These are phyloP conservation scores for Ganoderma boninense DNA, from an alignment of 1,284 basidiomycete genomes.

Conservation along the genomic window DNA sequence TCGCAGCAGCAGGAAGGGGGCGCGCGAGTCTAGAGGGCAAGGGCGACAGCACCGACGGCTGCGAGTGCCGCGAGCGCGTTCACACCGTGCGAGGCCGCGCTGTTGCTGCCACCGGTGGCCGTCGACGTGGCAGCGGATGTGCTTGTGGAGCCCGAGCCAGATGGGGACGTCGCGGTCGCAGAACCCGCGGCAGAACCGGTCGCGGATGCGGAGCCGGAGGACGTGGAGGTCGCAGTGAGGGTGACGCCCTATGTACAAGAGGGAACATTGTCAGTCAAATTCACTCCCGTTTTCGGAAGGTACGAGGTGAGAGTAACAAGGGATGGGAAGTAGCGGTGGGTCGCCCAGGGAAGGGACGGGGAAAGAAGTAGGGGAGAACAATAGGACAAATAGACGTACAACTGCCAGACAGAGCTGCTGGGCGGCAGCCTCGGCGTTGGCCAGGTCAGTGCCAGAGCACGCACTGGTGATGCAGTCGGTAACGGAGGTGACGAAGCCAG, in stretches of 20 bases:
- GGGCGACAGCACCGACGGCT: conserved; percentile 50
- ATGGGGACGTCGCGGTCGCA: conserved; percentile 13
- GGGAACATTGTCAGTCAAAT: neutral
- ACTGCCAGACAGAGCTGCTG: conserved; percentile 56
- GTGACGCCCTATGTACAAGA: conserved; percentile 54
- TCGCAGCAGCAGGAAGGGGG: neutral
- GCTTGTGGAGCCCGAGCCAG: conserved; percentile 1
- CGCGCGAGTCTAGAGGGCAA: conserved; percentile 44
- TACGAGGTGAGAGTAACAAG: neutral
- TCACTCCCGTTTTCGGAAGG: neutral
- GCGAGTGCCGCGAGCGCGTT: conserved; percentile 50
- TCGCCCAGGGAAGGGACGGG: no score
- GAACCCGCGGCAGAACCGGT: conserved; percentile 14
- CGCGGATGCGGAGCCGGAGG: conserved; percentile 5
- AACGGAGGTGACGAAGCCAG: conserved; percentile 53
- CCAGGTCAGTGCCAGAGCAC: conserved; percentile 58
- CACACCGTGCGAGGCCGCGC: conserved; percentile 42
- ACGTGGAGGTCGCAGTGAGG: conserved; percentile 36
- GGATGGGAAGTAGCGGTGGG: neutral
- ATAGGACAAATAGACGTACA: conserved; percentile 47
- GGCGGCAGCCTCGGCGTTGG: conserved; percentile 53
- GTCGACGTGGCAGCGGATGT: conserved; percentile 16
- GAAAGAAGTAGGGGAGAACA: neutral
- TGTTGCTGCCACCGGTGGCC: conserved; percentile 34
- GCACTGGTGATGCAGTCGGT: conserved; percentile 54